Base-by-base conservation (phyloP, 1,284 basidiomycete genomes). In the Cystodermella granulosa region DNA sequence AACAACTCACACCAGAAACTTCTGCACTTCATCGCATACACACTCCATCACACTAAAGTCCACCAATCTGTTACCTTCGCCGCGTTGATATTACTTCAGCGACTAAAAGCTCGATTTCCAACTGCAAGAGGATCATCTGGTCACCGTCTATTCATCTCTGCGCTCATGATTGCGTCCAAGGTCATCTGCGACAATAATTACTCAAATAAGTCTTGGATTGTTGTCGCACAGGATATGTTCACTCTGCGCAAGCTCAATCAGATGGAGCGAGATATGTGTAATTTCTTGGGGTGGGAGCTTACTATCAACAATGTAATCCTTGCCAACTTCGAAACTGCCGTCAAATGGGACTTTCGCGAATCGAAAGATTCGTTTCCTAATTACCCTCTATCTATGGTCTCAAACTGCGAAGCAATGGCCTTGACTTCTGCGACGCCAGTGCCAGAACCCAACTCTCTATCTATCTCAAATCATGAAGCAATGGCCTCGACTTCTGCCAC, bases 181-280 rank as follows among this genome's bases (percentile, higher is more conserved):
- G 87, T 91, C 16, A 89, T 93, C 54, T 93, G 91, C 68, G 92
- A 96, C 73, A 91, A 97, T 63, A 96, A 92, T 0, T 95, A 94
- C 62, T 92, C 89, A 15, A 96, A 96, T 80, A 92, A 94, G 68
- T 92, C 88, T 0, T 96, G 92, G 92, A 83, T 83, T 17, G 88
- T 96, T 42, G 92, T 96, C 39, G 91, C 89, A 0, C 91, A 95
- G 63, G 85, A 84, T 43, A 87, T 94, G 83, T 95, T 94, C 59
- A 81, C 82, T 2, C 67, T 95, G 2, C 79, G 87, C 35, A 92
- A 96, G 74, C 86, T 95, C 58, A 95, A 96, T 65, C 91, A 94
- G 74, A 94, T 95, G 91, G 91, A 94, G 69, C 69, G 91, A 5
- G 91, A 95, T 65, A 91, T 95, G 84, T 93, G 91, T 62, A 84